phyloP scores from a whole-genome alignment of 164 flowering plant species.

The Kingdonia uniflora region DNA sequence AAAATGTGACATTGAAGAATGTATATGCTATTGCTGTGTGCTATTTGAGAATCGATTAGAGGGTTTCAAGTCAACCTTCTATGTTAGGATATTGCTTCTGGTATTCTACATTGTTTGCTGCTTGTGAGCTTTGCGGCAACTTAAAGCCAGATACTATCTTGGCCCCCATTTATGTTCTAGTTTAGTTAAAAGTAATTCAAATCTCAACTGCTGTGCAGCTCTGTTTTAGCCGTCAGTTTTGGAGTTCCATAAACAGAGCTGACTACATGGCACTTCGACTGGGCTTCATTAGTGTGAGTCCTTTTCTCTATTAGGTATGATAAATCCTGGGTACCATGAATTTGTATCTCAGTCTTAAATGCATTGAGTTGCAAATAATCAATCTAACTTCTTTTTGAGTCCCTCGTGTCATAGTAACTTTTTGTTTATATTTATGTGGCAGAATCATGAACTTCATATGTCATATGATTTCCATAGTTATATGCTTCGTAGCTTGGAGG shows the following conservation, averaged over 20 bases:
- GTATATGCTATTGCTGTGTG: no score
- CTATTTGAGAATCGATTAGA: no score
- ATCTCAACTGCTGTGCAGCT: slow-evolving; percentile 36
- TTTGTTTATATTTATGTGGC: slow-evolving; percentile 12
- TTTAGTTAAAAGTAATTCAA: neutral
- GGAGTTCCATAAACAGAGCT: slow-evolving; percentile 68
- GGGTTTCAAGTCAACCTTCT: no score
- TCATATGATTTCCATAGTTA: slow-evolving; percentile 79
- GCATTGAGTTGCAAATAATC: no score
- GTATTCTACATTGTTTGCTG: neutral
- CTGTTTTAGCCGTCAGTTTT: slow-evolving; percentile 77
- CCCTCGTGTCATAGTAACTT: no score
- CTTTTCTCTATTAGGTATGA: neutral
- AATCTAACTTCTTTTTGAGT: no score
- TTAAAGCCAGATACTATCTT: neutral
- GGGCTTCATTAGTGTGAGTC: slow-evolving; percentile 72
- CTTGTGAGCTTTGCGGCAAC: no score
- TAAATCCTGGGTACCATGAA: neutral
- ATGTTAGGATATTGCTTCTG: neutral
- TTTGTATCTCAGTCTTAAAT: no score
- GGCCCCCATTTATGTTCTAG: neutral
- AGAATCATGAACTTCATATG: slow-evolving; percentile 77
- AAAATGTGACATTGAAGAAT: no score
- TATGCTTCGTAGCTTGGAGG: slow-evolving; percentile 94
- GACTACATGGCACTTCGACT: slow-evolving; percentile 80